Evolutionary conservation across 495 filamentous ascomycete genomes (phyloP).

Genomic region (Neurospora sp.): DNA sequence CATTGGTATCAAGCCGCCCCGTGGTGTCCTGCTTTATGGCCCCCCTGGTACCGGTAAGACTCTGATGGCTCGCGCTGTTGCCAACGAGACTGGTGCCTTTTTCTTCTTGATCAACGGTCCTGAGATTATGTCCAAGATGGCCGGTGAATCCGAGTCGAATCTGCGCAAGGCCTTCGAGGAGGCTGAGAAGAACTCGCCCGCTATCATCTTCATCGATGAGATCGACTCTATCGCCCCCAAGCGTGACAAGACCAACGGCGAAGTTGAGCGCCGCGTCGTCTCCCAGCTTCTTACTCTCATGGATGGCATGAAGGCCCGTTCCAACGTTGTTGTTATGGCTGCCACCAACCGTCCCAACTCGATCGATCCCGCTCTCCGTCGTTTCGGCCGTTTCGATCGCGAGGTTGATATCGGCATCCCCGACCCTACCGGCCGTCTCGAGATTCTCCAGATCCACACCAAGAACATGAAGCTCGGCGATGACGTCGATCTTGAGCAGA

Average conservation of each 20-base stretch:
- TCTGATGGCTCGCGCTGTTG: slow-evolving; percentile 94
- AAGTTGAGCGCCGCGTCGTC: slow-evolving; percentile 96
- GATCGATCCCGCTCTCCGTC: slow-evolving; percentile 92
- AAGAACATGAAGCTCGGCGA: slow-evolving; percentile 99
- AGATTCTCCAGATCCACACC: slow-evolving; percentile 97
- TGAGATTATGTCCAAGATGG: slow-evolving; percentile 99
- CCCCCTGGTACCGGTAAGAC: slow-evolving; percentile 99
- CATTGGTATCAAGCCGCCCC: slow-evolving; percentile 98
- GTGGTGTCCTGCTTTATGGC: slow-evolving; percentile 95
- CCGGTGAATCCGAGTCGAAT: slow-evolving; percentile 96
- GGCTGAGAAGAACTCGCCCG: slow-evolving; percentile 98
- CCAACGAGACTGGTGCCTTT: slow-evolving; percentile 97
- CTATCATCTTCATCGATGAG: slow-evolving; percentile 99
- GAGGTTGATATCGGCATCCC: slow-evolving; percentile 98
- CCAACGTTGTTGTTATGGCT: slow-evolving; percentile 97
- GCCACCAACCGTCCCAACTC: slow-evolving; percentile 97
- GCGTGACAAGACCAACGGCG: slow-evolving; percentile 99
- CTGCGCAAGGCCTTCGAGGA: slow-evolving; percentile 96
- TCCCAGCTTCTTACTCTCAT: slow-evolving; percentile 96
- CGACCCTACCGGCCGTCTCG: slow-evolving; percentile 94
- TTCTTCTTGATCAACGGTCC: slow-evolving; percentile 99
- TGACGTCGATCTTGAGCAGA: slow-evolving; percentile 93
- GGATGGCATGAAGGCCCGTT: slow-evolving; percentile 99
- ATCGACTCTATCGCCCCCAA: slow-evolving; percentile 98
- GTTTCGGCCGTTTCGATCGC: slow-evolving; percentile 96